Evolutionary conservation across 2,329 filamentous ascomycete genomes (phyloP).

Genomic region (Chrysoporthe austroafricana): DNA sequence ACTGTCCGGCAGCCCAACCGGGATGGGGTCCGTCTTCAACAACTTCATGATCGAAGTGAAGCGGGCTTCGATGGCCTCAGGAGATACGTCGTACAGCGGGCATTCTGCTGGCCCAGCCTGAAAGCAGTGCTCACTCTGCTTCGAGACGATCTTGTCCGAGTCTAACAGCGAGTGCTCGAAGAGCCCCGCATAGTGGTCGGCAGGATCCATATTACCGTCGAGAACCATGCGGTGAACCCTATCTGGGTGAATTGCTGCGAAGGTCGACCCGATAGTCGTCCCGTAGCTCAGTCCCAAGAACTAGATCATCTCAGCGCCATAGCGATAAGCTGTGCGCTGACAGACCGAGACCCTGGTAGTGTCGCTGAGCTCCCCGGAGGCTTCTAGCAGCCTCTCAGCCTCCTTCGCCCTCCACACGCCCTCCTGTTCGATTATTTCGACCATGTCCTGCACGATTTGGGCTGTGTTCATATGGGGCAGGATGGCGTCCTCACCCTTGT

Average conservation of each 20-base stretch:
- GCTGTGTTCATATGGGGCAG: conserved; percentile 47
- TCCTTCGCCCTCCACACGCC: conserved; percentile 40
- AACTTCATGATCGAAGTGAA: conserved; percentile 23
- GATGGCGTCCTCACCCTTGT: conserved; percentile 32
- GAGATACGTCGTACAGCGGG: conserved; percentile 16
- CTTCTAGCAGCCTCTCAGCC: conserved; percentile 24
- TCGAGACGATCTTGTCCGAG: conserved; percentile 37
- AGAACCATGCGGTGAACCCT: conserved; percentile 41
- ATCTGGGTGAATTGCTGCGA: conserved; percentile 44
- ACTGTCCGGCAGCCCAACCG: conserved; percentile 27
- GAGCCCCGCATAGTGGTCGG: conserved; percentile 39
- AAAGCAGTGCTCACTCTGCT: conserved; percentile 41
- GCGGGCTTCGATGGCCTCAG: conserved; percentile 14
- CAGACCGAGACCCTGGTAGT: conserved; percentile 5
- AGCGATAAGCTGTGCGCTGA: conserved; percentile 26
- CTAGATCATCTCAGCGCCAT: conserved; percentile 37
- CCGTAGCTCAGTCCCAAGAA: conserved; percentile 52
- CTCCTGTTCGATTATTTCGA: conserved; percentile 50
- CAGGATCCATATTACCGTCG: conserved; percentile 41
- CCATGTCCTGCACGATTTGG: conserved; percentile 52
- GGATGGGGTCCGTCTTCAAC: conserved; percentile 35
- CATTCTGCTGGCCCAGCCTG: conserved; percentile 15
- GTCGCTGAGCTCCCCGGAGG: too few species aligned
- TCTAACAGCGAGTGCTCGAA: conserved; percentile 37
- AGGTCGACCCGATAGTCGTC: conserved; percentile 45